A percentile compares a stretch with the other conserved stretches of the same genome.
Evolutionary conservation across 2,329 filamentous ascomycete species (phyloP).

Genomic region (Chaetomium sp.): DNA sequence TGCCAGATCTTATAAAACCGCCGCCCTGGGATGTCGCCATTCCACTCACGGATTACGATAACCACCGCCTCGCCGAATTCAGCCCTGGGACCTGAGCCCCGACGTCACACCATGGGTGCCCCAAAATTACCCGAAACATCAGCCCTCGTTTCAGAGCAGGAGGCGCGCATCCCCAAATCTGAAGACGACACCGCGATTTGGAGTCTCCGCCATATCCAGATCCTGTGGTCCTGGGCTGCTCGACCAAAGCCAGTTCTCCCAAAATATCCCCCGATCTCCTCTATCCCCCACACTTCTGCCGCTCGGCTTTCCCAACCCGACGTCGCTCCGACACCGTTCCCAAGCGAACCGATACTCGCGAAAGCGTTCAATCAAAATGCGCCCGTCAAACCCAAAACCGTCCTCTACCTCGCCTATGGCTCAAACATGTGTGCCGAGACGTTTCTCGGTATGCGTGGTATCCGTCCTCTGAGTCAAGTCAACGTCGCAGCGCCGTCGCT

Average conservation of each 20-base stretch:
- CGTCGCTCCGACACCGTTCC: conserved; percentile 30
- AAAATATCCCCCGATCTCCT: conserved; percentile 32
- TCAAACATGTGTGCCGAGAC: conserved; percentile 83
- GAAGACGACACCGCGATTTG: conserved; percentile 28
- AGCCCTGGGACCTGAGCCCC: background rate
- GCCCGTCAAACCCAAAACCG: conserved; percentile 46
- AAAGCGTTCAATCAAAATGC: conserved; percentile 32
- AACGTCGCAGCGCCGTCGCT: conserved; percentile 82
- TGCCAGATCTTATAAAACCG: background rate
- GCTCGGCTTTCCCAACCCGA: conserved; percentile 43
- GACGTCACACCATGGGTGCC: conserved; percentile 12
- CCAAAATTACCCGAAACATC: background rate
- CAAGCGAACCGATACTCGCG: conserved; percentile 34
- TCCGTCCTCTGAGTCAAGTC: conserved; percentile 76
- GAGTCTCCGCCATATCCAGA: conserved; percentile 28
- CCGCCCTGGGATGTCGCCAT: conserved; percentile 20
- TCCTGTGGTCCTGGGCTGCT: conserved; percentile 25
- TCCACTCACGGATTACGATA: conserved; percentile 19
- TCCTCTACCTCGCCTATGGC: conserved; percentile 86
- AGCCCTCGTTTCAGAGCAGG: conserved; percentile 1
- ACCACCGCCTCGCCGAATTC: background rate
- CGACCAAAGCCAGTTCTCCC: conserved; percentile 9
- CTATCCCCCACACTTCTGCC: conserved; percentile 43
- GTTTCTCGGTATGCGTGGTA: conserved; percentile 75
- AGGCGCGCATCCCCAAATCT: conserved; percentile 4